Conservation (phyloP, 768 basidiomycete genomes). For the Naganishia randhawae region DNA sequence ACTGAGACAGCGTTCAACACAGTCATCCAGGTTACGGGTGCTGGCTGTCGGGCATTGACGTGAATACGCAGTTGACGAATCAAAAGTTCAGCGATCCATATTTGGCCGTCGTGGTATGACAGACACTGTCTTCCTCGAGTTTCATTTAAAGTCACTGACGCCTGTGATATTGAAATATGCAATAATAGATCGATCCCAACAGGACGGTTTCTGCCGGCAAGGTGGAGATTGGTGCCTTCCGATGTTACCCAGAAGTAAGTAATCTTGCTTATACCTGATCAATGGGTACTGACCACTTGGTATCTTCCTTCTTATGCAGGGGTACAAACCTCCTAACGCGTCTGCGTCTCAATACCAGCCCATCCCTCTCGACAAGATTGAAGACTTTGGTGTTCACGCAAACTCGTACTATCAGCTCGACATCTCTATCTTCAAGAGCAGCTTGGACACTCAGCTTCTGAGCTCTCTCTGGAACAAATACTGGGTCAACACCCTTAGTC, state of each 20-base stretch:
- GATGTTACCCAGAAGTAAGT: constrained; percentile 79
- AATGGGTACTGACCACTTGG: neutral
- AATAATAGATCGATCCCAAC: constrained; percentile 86
- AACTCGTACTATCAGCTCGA: constrained; percentile 92
- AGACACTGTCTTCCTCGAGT: constrained; percentile 43
- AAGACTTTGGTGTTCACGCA: constrained; percentile 98
- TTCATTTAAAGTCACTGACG: neutral
- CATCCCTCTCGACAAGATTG: constrained; percentile 93
- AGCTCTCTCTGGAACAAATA: constrained; percentile 98
- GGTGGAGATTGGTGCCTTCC: constrained; percentile 98
- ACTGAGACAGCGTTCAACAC: neutral
- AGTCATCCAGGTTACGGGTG: constrained; percentile 95
- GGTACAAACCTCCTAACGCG: constrained; percentile 73
- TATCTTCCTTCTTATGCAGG: constrained; percentile 46
- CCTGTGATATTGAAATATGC: neutral
- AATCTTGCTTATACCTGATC: neutral
- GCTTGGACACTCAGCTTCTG: constrained; percentile 78
- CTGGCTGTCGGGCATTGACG: constrained; percentile 98
- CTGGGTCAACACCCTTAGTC: constrained; percentile 95
- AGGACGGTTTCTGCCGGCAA: constrained; percentile 96
- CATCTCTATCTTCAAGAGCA: constrained; percentile 90
- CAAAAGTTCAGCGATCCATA: constrained; percentile 95
- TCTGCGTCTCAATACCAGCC: constrained; percentile 83
- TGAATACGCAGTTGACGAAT: constrained; percentile 91
- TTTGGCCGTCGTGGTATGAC: constrained; percentile 91